Evolutionary conservation across 495 filamentous ascomycete species (phyloP).

Genomic region (Xylaria curta): DNA sequence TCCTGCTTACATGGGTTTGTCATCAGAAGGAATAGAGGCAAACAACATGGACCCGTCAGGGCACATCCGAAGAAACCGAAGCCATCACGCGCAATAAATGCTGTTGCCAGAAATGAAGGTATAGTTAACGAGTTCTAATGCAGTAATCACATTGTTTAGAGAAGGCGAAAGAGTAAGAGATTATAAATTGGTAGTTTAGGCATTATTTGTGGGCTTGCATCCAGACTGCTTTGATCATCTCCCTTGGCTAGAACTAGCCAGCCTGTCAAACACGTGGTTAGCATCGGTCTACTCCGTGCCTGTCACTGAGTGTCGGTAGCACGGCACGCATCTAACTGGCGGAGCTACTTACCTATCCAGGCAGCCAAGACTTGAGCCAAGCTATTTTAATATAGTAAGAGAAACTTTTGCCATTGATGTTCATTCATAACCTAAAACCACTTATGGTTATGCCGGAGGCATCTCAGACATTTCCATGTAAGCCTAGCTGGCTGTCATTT

Average conservation of each 20-base stretch:
- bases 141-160: neutral
- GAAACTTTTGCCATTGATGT: slow-evolving; percentile 11
- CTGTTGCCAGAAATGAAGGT: neutral
- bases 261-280: slow-evolving; percentile 30
- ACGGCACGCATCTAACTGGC: slow-evolving; percentile 4
- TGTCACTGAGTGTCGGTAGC: neutral
- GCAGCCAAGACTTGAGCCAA: slow-evolving; percentile 12
- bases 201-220: neutral
- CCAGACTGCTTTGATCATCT: neutral
- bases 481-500: neutral
- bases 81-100: neutral
- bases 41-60: neutral
- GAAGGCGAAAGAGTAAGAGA: neutral
- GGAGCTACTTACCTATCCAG: slow-evolving; percentile 1
- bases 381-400: neutral
- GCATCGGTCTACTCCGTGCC: slow-evolving; percentile 21
- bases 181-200: neutral
- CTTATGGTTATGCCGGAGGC: neutral
- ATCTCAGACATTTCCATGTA: neutral
- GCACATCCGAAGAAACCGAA: neutral
- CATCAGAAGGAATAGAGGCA: neutral
- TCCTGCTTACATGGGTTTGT: neutral
- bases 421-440: slow-evolving; percentile 3
- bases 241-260: slow-evolving; percentile 9
- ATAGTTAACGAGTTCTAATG: neutral